These are phyloP conservation scores for Xylaria sp. DNA, from an alignment of 2,329 filamentous ascomycete species.

Conservation along the genomic window DNA sequence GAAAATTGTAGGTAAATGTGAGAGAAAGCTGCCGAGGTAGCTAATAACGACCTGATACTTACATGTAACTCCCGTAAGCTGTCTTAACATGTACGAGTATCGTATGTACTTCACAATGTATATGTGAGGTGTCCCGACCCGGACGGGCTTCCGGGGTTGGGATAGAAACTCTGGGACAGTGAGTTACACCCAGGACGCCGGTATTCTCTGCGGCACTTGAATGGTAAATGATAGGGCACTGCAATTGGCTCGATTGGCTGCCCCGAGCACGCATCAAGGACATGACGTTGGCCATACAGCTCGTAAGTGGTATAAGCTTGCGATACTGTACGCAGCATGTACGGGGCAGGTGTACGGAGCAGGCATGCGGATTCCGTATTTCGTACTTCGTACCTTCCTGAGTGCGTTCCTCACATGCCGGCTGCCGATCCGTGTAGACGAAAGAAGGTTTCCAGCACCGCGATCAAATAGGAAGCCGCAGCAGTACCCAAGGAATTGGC, in stretches of 20 bases:
- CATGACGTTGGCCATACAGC: no score
- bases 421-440: slow-evolving; percentile 21
- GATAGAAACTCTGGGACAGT: slow-evolving; percentile 5
- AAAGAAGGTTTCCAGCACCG: slow-evolving; percentile 23
- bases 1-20: no score
- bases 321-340: neutral
- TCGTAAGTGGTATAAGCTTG: neutral
- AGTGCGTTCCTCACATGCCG: slow-evolving; percentile 20
- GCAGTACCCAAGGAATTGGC: slow-evolving; percentile 15
- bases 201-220: slow-evolving; percentile 3
- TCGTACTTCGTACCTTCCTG: neutral
- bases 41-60: no score
- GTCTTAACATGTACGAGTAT: no score
- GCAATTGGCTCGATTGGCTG: no score
- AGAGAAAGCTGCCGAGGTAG: no score
- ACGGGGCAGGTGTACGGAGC: neutral
- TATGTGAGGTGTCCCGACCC: slow-evolving; percentile 5
- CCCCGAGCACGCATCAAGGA: no score
- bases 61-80: no score
- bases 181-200: slow-evolving; percentile 1
- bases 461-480: slow-evolving; percentile 14
- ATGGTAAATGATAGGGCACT: no score
- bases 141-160: slow-evolving; percentile 8
- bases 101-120: neutral
- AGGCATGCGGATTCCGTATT: neutral